Evolutionary conservation across 768 basidiomycete species (phyloP).

Genomic region (Polyporus arcularius): DNA sequence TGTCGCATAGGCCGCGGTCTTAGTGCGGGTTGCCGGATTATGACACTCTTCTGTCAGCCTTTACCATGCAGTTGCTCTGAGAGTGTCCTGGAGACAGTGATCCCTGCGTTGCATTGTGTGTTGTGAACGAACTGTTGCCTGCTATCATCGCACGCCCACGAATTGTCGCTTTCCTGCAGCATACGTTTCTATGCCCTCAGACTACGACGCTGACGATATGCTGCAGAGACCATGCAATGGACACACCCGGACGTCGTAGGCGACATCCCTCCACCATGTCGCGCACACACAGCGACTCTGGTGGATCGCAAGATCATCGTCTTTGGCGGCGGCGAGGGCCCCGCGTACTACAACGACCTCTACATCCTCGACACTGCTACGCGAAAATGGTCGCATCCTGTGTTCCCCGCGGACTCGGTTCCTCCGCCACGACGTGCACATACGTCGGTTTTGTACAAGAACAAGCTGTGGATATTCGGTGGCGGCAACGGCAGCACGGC

Average conservation of each 20-base stretch:
- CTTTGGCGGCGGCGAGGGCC: slow-evolving; percentile 86
- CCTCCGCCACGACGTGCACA: slow-evolving; percentile 78
- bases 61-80: too few relatives aligned
- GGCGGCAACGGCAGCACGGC: slow-evolving; percentile 94
- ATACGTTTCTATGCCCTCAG: neutral
- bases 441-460: slow-evolving; percentile 72
- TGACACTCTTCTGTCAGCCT: too few relatives aligned
- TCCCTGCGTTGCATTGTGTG: too few relatives aligned
- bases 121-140: neutral
- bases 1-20: too few relatives aligned
- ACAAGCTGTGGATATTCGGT: slow-evolving; percentile 84
- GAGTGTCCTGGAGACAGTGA: too few relatives aligned
- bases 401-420: slow-evolving; percentile 20
- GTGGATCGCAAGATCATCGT: slow-evolving; percentile 80
- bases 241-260: slow-evolving; percentile 74
- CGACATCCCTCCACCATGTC: slow-evolving; percentile 78
- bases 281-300: slow-evolving; percentile 86
- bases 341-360: slow-evolving; percentile 79
- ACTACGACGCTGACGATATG: neutral
- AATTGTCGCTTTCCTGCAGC: too few relatives aligned
- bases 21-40: too few relatives aligned
- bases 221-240: slow-evolving; percentile 89
- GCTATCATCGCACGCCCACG: neutral
- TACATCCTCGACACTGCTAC: slow-evolving; percentile 80
- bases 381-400: slow-evolving; percentile 64